Evolutionary conservation across 1,284 basidiomycete genomes (phyloP), one percentile per base, ranked within the genome.

Genomic region (Puccinia horiana): DNA sequence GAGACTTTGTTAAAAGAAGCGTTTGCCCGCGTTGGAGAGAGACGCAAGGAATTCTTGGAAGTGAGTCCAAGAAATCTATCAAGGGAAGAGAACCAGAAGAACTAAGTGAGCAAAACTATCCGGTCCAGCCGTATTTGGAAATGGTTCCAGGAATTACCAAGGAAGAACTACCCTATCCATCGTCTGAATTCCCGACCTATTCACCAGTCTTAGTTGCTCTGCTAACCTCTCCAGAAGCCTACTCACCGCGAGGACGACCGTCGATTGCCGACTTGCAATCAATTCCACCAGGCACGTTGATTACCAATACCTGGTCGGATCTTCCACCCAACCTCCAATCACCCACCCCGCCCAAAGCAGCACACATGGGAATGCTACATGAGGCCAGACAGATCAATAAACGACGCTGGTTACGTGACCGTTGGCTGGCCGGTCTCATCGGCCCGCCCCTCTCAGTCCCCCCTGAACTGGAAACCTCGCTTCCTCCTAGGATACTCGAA

Each of bases 251-350:
- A 56, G 56, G 35, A 16, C 32, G 65, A 23, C 77, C 77, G 23
- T 49, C 67, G 18, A 40, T 72, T 29, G 23, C 1, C 14, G 49
- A 70, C 52, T 29, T 77, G 16, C 54, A 77, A 37, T 32, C 56
- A 9, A 32, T 58, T 32, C 52, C 78, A 26, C 78, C 78, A 32
- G 58, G 49, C 42, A 67, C 76, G 18, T 49, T 79, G 32, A 80
- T 80, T 47, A 73, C 78, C 18, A 80, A 72, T 44, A 61, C 58
- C 29, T 80, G 78, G 78, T 72, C 78, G 29, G 78, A 80, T 32
- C 63, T 79, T n/a, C 63, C 76, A 26, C 63, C 63, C 37, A 32
- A 67, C 16, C 52, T 54, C 3, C 69, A 73, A 47, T 54, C 78
- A 29, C 49, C 42, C 23, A 16, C 42, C 16, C 49, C 47, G 29